These are phyloP conservation scores for Crucibulum laeve DNA, from an alignment of 768 basidiomycete genomes.

Conservation along the genomic window DNA sequence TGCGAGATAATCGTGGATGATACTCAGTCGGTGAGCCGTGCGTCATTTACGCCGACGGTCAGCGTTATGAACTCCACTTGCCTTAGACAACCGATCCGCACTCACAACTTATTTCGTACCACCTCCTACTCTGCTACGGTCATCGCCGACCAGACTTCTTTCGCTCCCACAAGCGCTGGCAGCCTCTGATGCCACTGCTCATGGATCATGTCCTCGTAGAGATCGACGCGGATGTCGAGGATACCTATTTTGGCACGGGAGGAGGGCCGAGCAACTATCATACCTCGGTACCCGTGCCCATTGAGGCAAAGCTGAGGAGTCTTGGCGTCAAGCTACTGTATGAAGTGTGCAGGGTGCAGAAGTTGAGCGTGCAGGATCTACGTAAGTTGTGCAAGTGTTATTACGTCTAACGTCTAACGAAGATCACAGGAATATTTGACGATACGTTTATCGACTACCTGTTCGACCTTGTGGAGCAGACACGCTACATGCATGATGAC, in stretches of 20 bases:
- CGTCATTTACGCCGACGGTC: constrained; percentile 5
- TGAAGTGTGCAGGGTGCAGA: constrained; percentile 91
- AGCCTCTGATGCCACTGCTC: constrained; percentile 70
- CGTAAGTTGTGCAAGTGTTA: constrained; percentile 40
- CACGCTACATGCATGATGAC: constrained; percentile 83
- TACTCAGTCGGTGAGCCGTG: constrained; percentile 51
- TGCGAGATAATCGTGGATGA: constrained; percentile 73
- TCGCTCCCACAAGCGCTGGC: constrained; percentile 80
- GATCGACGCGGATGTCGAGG: constrained; percentile 72
- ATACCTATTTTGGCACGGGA: constrained; percentile 45
- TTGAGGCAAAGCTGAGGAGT: constrained; percentile 77
- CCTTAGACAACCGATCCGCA: constrained; percentile 82
- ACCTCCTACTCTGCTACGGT: constrained; percentile 73
- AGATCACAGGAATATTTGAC: constrained; percentile 62
- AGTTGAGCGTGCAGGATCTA: constrained; percentile 72
- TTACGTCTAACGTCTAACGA: not conserved
- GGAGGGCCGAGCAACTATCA: constrained; percentile 28
- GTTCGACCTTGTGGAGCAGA: constrained; percentile 92
- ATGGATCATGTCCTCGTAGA: constrained; percentile 85
- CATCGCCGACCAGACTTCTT: constrained; percentile 65
- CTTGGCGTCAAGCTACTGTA: constrained; percentile 77
- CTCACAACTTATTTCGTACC: constrained; percentile 72
- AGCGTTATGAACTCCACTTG: constrained; percentile 4
- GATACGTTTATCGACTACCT: constrained; percentile 84
- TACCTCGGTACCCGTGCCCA: constrained; percentile 57